Percentiles rank a stretch among this genome's conserved stretches.
Evolutionary conservation across 78 protist species (phyloP).

Genomic region (Cavenderia fasciculata): DNA sequence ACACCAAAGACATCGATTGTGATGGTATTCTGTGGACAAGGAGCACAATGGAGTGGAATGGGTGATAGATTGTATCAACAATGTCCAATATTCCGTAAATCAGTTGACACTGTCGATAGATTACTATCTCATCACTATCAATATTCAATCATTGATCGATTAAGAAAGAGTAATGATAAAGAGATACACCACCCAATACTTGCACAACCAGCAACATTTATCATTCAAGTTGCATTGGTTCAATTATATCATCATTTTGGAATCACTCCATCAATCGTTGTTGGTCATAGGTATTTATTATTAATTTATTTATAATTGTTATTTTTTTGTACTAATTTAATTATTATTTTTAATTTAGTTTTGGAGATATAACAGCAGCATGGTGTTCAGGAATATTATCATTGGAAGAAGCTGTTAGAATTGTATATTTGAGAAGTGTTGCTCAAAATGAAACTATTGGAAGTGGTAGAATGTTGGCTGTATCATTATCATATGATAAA

Average conservation of each 20-base stretch:
- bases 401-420: slow-evolving; percentile 10
- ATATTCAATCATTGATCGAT: neutral
- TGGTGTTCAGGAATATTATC: slow-evolving; percentile 13
- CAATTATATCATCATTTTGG: slow-evolving; percentile 29
- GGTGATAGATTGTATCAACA: neutral
- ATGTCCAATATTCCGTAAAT: neutral
- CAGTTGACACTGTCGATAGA: neutral
- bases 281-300: slow-evolving; percentile 34
- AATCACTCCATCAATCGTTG: neutral
- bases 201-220: slow-evolving; percentile 19
- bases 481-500: neutral
- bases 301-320: neutral
- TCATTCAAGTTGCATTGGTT: slow-evolving; percentile 15
- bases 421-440: slow-evolving; percentile 27
- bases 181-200: slow-evolving; percentile 24
- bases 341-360: slow-evolving; percentile 1
- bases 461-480: slow-evolving; percentile 36
- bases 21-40: slow-evolving; percentile 21
- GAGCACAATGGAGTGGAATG: slow-evolving; percentile 3
- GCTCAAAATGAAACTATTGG: slow-evolving; percentile 53
- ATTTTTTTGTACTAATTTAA: neutral
- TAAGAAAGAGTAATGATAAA: neutral
- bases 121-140: neutral
- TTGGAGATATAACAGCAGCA: slow-evolving; percentile 57
- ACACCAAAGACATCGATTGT: neutral